Conservation (phyloP, 306 rosid species). For the Vigna reflexopilosa region DNA sequence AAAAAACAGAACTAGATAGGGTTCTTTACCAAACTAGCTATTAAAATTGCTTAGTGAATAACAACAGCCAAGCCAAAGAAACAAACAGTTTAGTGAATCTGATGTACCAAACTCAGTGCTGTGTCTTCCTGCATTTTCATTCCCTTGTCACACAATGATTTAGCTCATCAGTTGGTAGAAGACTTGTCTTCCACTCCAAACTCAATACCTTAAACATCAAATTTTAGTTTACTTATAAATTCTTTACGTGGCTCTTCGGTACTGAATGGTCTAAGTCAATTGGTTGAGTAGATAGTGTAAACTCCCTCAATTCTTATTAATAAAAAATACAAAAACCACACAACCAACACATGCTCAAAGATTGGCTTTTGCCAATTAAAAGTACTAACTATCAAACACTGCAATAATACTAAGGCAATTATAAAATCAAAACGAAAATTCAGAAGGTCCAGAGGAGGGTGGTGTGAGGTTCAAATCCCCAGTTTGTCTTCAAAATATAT, state of each 20-base stretch:
- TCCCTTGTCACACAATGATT: neutral
- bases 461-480: conserved; percentile 42
- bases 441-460: neutral
- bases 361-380: no score
- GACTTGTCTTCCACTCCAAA: neutral
- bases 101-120: conserved; percentile 12
- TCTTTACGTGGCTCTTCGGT: no score
- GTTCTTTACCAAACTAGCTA: conserved; percentile 33
- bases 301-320: no score
- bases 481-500: conserved; percentile 37
- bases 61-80: conserved; percentile 18
- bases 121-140: conserved; percentile 21
- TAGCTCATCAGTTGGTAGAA: neutral
- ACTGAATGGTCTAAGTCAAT: no score
- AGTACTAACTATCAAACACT: no score
- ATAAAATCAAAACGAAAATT: no score
- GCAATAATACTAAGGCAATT: no score
- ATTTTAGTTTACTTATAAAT: no score
- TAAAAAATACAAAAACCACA: no score
- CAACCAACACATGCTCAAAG: no score
- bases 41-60: conserved; percentile 15
- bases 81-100: conserved; percentile 34
- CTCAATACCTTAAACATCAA: neutral
- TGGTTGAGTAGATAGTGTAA: no score
- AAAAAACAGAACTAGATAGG: conserved; percentile 33